Percentiles rank a stretch among this genome's conserved stretches.
Conservation (phyloP, 176 grass and related monocot species). For the Aegilops sharonensis region DNA sequence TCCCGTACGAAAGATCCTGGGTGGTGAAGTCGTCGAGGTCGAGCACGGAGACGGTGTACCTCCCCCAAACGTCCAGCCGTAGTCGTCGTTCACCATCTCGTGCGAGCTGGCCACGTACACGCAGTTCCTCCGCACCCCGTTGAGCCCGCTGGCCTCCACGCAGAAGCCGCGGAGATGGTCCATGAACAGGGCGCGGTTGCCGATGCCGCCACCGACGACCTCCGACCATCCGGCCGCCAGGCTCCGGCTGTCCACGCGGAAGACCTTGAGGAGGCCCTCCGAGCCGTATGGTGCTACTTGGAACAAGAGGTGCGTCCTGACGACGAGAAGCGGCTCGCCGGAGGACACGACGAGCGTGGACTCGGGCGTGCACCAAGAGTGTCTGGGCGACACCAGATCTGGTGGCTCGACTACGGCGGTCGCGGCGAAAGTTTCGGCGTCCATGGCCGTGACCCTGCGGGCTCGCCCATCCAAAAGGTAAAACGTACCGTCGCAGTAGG, state of each 20-base stretch:
- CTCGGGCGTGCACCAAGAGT: too few species aligned
- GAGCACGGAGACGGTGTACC: constrained; percentile 4
- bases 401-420: too few species aligned
- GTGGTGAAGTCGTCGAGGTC: background rate
- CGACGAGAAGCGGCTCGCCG: too few species aligned
- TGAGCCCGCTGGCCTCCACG: constrained; percentile 3
- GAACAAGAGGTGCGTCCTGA: background rate
- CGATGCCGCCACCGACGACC: constrained; percentile 5
- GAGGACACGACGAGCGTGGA: too few species aligned
- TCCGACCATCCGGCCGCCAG: background rate
- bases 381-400: too few species aligned
- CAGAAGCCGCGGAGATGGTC: constrained; percentile 26
- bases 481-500: constrained; percentile 24
- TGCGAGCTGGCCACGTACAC: background rate
- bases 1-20: background rate
- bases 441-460: background rate
- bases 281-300: background rate
- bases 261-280: background rate
- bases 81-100: constrained; percentile 9
- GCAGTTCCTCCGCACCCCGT: too few species aligned
- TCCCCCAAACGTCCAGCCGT: background rate
- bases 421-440: background rate
- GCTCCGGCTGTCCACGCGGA: background rate
- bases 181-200: constrained; percentile 16
- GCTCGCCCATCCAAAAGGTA: background rate